Conservation (phyloP, 495 filamentous ascomycete genomes). For the Mycothermus thermophilus region DNA sequence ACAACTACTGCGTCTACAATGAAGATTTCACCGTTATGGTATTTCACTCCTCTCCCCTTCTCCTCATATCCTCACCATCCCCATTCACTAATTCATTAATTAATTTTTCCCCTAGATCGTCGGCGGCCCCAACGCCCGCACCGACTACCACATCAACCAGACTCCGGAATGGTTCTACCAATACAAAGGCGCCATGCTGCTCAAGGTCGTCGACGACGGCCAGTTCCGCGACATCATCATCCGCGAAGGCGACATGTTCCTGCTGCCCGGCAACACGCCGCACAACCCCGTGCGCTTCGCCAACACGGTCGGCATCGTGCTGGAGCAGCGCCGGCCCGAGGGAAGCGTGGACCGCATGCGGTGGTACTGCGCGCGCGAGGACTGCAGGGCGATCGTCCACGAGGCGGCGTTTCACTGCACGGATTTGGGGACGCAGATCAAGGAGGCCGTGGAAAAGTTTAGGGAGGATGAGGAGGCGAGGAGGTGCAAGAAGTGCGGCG, state of each 20-base stretch:
- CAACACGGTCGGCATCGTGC: slow-evolving; percentile 63
- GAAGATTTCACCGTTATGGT: slow-evolving; percentile 68
- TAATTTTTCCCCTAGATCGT: slow-evolving; percentile 49
- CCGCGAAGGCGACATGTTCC: slow-evolving; percentile 85
- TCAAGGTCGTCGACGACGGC: slow-evolving; percentile 66
- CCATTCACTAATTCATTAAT: background rate
- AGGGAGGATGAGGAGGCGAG: slow-evolving; percentile 55
- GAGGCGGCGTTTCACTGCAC: slow-evolving; percentile 81
- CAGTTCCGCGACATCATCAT: slow-evolving; percentile 76
- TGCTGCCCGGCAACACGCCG: slow-evolving; percentile 80
- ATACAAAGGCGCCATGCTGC: slow-evolving; percentile 80
- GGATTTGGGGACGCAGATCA: slow-evolving; percentile 93
- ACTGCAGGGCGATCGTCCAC: slow-evolving; percentile 60
- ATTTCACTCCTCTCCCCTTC: slow-evolving; percentile 3
- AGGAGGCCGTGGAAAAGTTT: slow-evolving; percentile 78
- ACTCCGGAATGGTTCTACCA: slow-evolving; percentile 99
- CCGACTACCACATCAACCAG: slow-evolving; percentile 96
- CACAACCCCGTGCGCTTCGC: slow-evolving; percentile 60
- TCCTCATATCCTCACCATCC: background rate
- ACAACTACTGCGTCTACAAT: slow-evolving; percentile 94
- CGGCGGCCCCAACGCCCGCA: slow-evolving; percentile 88
- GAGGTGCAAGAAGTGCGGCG: slow-evolving; percentile 67
- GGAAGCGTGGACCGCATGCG: slow-evolving; percentile 63
- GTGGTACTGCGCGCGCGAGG: slow-evolving; percentile 65
- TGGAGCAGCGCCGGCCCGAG: slow-evolving; percentile 71